These are phyloP conservation scores for Myriangium duriaei DNA, from an alignment of 2,329 filamentous ascomycete genomes.

Conservation along the genomic window DNA sequence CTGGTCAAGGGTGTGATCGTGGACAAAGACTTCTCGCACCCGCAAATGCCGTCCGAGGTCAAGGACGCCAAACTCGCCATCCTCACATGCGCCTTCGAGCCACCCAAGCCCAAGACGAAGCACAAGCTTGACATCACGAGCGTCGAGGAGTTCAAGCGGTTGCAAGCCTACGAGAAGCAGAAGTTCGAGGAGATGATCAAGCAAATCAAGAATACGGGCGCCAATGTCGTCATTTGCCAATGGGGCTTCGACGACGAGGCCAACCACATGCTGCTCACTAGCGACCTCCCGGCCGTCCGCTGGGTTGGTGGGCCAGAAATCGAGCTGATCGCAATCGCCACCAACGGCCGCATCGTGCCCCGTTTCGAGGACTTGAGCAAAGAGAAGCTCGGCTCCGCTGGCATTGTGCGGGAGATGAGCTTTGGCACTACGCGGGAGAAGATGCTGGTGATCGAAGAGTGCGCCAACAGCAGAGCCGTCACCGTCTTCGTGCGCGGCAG, in stretches of 20 bases:
- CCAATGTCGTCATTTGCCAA: conserved; percentile 95
- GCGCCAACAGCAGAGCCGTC: conserved; percentile 91
- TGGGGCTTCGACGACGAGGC: conserved; percentile 99
- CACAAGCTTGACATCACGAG: conserved; percentile 96
- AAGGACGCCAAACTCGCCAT: conserved; percentile 94
- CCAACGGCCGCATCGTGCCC: conserved; percentile 93
- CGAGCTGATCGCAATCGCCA: conserved; percentile 95
- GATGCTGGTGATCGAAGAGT: conserved; percentile 99
- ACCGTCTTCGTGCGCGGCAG: conserved; percentile 93
- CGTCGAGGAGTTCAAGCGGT: conserved; percentile 95
- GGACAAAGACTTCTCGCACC: conserved; percentile 99
- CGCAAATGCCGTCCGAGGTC: conserved; percentile 96
- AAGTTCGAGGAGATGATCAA: conserved; percentile 99
- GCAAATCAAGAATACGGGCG: conserved; percentile 93
- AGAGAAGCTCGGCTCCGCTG: conserved; percentile 83
- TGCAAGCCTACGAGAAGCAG: conserved; percentile 87
- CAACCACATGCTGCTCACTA: conserved; percentile 92
- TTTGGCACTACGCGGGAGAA: conserved; percentile 98
- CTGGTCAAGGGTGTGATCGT: conserved; percentile 96
- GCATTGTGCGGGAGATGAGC: conserved; percentile 83
- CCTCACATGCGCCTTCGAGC: conserved; percentile 94
- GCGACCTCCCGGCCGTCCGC: conserved; percentile 85
- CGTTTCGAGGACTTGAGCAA: conserved; percentile 87
- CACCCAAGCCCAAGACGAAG: conserved; percentile 98
- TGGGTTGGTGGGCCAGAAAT: conserved; percentile 99